phyloP scores from a whole-genome alignment of 257 asterid species.

The Petunia secreta region DNA sequence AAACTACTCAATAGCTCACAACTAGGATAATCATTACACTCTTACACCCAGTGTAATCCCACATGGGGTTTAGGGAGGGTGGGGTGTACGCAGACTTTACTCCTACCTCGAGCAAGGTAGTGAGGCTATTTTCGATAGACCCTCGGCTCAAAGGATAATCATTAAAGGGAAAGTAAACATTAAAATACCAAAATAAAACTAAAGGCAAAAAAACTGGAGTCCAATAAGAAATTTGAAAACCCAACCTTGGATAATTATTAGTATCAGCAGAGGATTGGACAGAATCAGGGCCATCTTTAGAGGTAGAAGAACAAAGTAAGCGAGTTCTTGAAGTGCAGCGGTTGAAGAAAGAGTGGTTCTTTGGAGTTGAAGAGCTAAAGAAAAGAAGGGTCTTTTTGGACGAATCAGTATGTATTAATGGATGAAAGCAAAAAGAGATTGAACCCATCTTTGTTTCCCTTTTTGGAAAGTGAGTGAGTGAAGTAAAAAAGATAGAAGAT shows the following conservation, averaged over 20 bases:
- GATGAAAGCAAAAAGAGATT: conserved; percentile 34
- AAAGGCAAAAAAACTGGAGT: not conserved
- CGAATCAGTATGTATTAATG: conserved; percentile 37
- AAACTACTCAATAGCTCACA: not conserved
- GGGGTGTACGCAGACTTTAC: too few species aligned
- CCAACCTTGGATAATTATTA: conserved; percentile 48
- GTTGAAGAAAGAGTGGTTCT: conserved; percentile 30
- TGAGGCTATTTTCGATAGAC: too few species aligned
- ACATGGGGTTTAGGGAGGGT: too few species aligned
- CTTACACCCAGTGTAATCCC: not conserved
- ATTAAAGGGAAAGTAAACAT: not conserved
- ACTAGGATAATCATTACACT: not conserved
- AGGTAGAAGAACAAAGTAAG: conserved; percentile 46
- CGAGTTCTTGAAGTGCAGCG: conserved; percentile 28
- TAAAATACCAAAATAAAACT: not conserved
- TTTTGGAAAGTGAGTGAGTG: not conserved
- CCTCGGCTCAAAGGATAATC: not conserved
- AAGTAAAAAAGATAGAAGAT: not conserved
- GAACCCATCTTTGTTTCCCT: conserved; percentile 42
- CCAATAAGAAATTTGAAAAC: not conserved
- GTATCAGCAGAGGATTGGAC: conserved; percentile 36
- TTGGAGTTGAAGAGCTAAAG: conserved; percentile 27
- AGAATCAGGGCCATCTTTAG: conserved; percentile 39
- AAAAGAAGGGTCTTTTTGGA: conserved; percentile 38
- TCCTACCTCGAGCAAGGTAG: too few species aligned